phyloP scores from a whole-genome alignment of 2,329 filamentous ascomycete species.

The Dactylellina haptotyla region DNA sequence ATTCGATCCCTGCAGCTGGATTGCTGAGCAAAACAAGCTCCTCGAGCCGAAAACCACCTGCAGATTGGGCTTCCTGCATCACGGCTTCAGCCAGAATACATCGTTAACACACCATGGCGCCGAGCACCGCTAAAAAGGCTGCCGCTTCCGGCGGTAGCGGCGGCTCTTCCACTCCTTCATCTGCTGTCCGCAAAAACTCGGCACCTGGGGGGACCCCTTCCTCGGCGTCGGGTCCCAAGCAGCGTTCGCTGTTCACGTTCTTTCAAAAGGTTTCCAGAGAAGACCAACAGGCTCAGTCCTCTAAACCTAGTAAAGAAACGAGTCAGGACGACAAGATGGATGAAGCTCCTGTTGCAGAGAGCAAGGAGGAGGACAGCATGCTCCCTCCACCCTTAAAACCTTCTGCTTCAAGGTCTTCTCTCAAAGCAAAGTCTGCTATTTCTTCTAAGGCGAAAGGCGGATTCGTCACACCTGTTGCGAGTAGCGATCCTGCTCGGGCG shows the following conservation, averaged over 20 bases:
- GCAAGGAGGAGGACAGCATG: slow-evolving; percentile 39
- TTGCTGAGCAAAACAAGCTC: slow-evolving; percentile 11
- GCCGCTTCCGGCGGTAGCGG: slow-evolving; percentile 58
- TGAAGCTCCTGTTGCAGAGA: slow-evolving; percentile 20
- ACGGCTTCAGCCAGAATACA: slow-evolving; percentile 52
- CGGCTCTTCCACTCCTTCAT: slow-evolving; percentile 57
- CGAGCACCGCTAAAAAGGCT: slow-evolving; percentile 59
- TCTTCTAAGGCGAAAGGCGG: slow-evolving; percentile 18
- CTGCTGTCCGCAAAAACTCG: slow-evolving; percentile 54
- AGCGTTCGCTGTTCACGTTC: slow-evolving; percentile 71
- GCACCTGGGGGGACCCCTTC: slow-evolving; percentile 63
- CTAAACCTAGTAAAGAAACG: slow-evolving; percentile 68
- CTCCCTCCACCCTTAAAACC: slow-evolving; percentile 41
- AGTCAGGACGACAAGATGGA: slow-evolving; percentile 66
- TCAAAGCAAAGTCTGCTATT: slow-evolving; percentile 22
- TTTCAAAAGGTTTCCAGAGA: slow-evolving; percentile 81
- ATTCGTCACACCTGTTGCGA: slow-evolving; percentile 43
- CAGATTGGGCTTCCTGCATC: neutral
- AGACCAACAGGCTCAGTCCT: slow-evolving; percentile 71
- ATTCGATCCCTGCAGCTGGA: slow-evolving; percentile 5
- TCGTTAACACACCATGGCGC: slow-evolving; percentile 58
- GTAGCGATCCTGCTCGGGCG: slow-evolving; percentile 43
- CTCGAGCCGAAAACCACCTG: neutral
- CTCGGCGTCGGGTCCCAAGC: slow-evolving; percentile 61
- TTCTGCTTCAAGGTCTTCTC: slow-evolving; percentile 39